Evolutionary conservation across 768 basidiomycete species (phyloP), one percentile per base, ranked within the genome.

Genomic region (Termitomyces sp.): DNA sequence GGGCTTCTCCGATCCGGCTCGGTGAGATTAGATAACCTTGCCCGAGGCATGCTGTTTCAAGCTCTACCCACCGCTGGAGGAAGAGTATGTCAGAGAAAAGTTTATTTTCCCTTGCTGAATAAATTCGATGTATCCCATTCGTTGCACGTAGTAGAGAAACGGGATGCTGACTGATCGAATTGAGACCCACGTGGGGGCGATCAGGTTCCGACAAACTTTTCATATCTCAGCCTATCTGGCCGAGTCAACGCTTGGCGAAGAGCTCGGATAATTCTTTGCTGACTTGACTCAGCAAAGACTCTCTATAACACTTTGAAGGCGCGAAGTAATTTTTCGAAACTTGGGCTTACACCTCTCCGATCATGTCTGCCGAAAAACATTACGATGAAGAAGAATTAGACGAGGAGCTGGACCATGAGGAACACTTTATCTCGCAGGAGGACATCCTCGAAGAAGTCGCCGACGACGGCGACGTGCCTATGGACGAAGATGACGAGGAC

Each of bases 401-500:
- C 58, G 67, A 75, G 59, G 78, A 83, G 24, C 71, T 76, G 59
- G 80, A 68, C 38, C 79, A 83, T 40, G 78, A 70, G 24, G 87
- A 84, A 8, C 80, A 85, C 45, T 92, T 84, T 72, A 86, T 93
- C 71, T 75, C 80, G 51, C 75, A 81, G 32, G 85, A 85, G 51
- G 91, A 92, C 59, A 81, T 91, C 50, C 77, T 84, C 20, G 78
- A 76, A 48, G 91, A 90, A 69, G 76, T 90, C 16, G 76, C 73
- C 18, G 88, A 88, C 56, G 87, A 89, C 39, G 89, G 79, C 8
- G 87, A 91, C 62, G 74, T 75, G 7, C 85, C 82, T 9, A 93
- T 92, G 86, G 90, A 90, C 50, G 88, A 87, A 8, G 89, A 86
- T 13, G 86, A 82, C 18, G 84, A 87, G 20, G 80, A 74, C 2